Conservation (phyloP, 2,329 filamentous ascomycete genomes). For the Xylariales sp. region DNA sequence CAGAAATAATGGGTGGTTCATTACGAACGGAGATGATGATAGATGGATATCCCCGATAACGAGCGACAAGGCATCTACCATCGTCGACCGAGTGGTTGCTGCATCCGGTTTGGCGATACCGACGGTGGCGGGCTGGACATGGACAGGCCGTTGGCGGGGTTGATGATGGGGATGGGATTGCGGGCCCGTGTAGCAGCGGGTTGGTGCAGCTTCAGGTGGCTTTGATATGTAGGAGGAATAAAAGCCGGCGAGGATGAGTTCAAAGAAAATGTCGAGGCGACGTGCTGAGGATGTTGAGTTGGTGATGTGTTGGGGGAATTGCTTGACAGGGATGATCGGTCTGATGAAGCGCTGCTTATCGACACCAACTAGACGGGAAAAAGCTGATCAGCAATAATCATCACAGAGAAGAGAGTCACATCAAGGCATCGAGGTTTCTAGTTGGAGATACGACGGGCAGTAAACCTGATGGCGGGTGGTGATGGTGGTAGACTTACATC, state of each 20-base stretch:
- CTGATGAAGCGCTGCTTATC: conserved; percentile 83
- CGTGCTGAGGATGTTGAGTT: conserved; percentile 77
- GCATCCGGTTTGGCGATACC: conserved; percentile 59
- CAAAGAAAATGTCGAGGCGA: conserved; percentile 72
- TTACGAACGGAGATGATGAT: too few relatives aligned
- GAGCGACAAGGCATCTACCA: conserved; percentile 41
- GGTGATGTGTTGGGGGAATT: conserved; percentile 91
- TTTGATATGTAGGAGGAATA: conserved; percentile 61
- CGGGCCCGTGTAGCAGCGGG: conserved; percentile 82
- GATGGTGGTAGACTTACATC: conserved; percentile 61
- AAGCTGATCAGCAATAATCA: conserved; percentile 29
- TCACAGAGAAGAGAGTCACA: too few relatives aligned
- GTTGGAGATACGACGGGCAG: too few relatives aligned
- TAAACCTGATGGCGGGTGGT: conserved; percentile 7
- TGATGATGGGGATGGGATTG: conserved; percentile 97
- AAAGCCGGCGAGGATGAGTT: conserved; percentile 64
- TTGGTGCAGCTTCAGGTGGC: conserved; percentile 81
- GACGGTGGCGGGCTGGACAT: conserved; percentile 84
- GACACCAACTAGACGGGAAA: conserved; percentile 66
- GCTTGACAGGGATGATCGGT: conserved; percentile 91
- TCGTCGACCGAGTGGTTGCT: conserved; percentile 47
- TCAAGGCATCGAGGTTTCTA: too few relatives aligned
- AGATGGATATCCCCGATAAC: too few relatives aligned
- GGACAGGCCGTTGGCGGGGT: conserved; percentile 83
- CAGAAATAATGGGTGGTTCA: conserved; percentile 15